These are phyloP conservation scores for Coemansia sp. DNA, from an alignment of 192 early-diverging fungal species.

Conservation along the genomic window DNA sequence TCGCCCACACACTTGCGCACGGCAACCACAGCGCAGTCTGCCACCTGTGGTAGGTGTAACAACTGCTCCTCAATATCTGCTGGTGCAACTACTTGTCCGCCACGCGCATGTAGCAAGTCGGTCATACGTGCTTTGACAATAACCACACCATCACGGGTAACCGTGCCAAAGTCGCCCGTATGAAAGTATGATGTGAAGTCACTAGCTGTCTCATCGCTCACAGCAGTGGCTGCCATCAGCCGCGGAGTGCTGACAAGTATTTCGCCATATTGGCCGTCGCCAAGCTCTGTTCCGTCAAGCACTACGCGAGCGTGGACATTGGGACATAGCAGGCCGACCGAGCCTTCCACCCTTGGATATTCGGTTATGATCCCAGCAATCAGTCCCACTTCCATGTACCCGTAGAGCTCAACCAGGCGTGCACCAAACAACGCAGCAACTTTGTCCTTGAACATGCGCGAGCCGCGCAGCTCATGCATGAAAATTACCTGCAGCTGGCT, in stretches of 20 bases:
- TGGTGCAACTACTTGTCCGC: conserved; percentile 15
- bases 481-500: conserved; percentile 32
- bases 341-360: conserved; percentile 38
- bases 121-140: conserved; percentile 42
- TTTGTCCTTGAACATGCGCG: conserved; percentile 24
- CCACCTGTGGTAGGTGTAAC: conserved; percentile 16
- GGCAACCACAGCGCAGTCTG: conserved; percentile 42
- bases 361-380: conserved; percentile 52
- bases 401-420: conserved; percentile 50
- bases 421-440: conserved; percentile 26
- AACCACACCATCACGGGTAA: conserved; percentile 37
- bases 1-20: neutral
- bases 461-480: conserved; percentile 28
- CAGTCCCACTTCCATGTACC: conserved; percentile 44
- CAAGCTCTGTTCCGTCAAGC: conserved; percentile 32
- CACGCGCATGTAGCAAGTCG: conserved; percentile 23
- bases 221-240: conserved; percentile 6
- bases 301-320: conserved; percentile 39
- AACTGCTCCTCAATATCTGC: conserved; percentile 33
- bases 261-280: conserved; percentile 43
- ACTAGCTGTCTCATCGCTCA: neutral
- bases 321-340: conserved; percentile 44
- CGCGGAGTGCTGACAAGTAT: conserved; percentile 47
- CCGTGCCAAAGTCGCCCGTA: conserved; percentile 45
- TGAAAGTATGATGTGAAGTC: conserved; percentile 21